Evolutionary conservation across 2,329 filamentous ascomycete genomes (phyloP).

Genomic region (Drechslera avenae): DNA sequence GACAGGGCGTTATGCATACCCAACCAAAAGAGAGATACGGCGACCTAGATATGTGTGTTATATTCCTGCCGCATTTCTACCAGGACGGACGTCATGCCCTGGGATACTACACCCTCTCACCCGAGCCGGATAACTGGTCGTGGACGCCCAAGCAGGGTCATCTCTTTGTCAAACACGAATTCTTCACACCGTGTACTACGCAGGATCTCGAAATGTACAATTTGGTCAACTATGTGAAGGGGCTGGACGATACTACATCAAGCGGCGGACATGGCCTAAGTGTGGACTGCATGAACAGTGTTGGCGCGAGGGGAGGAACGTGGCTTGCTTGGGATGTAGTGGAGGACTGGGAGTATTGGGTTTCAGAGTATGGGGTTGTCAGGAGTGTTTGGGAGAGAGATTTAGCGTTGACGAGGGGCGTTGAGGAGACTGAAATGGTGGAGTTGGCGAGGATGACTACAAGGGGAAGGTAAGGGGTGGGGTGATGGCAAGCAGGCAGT

Average conservation of each 20-base stretch:
- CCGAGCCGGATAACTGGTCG: too few relatives aligned
- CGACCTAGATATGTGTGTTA: slow-evolving; percentile 3
- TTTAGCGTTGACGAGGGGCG: neutral
- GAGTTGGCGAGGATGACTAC: neutral
- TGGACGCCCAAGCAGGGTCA: neutral
- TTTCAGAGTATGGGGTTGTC: neutral
- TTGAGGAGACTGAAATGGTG: neutral
- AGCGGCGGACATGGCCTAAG: neutral
- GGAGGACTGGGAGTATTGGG: slow-evolving; percentile 7
- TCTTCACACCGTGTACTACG: slow-evolving; percentile 20
- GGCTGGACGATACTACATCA: neutral
- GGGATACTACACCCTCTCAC: slow-evolving; percentile 11
- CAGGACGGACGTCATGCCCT: slow-evolving; percentile 18
- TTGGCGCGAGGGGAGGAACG: slow-evolving; percentile 6
- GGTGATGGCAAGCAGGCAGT: too few relatives aligned
- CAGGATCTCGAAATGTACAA: slow-evolving; percentile 7
- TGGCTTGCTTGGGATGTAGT: slow-evolving; percentile 12
- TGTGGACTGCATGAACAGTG: neutral
- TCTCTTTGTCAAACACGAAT: neutral
- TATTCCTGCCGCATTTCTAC: slow-evolving; percentile 29
- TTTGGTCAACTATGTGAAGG: slow-evolving; percentile 8
- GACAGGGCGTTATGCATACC: neutral
- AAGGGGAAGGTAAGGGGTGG: too few relatives aligned
- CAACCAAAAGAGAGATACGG: neutral
- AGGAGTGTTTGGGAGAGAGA: slow-evolving; percentile 4